Conservation (phyloP, 495 filamentous ascomycete genomes). For the Aspergillus haitiensis region DNA sequence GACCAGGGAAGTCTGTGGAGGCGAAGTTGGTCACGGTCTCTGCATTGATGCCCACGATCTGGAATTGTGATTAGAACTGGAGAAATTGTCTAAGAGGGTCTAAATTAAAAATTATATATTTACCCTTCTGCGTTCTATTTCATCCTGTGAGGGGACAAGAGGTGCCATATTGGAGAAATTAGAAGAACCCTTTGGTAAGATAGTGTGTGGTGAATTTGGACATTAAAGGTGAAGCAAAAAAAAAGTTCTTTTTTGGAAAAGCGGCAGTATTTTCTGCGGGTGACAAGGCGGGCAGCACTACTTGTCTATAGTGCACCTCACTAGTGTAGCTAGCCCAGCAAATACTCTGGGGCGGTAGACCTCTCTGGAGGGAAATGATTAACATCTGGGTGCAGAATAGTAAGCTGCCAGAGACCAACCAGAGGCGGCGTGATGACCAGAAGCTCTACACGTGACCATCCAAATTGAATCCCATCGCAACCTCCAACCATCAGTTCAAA, state of each 20-base stretch:
- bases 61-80: conserved; percentile 24
- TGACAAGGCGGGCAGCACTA: conserved; percentile 22
- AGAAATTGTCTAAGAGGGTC: neutral
- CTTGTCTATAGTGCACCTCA: neutral
- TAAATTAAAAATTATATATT: conserved; percentile 1
- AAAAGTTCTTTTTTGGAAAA: conserved; percentile 42
- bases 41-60: conserved; percentile 82
- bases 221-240: conserved; percentile 27
- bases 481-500: conserved; percentile 37
- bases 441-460: conserved; percentile 43
- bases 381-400: conserved; percentile 26
- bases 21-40: conserved; percentile 88
- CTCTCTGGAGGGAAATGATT: neutral
- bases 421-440: conserved; percentile 44
- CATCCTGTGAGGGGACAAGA: conserved; percentile 48
- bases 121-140: conserved; percentile 53
- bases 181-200: conserved; percentile 16
- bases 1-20: conserved; percentile 85
- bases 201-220: conserved; percentile 11
- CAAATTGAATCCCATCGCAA: conserved; percentile 44
- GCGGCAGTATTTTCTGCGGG: conserved; percentile 42
- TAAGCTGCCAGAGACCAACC: conserved; percentile 33
- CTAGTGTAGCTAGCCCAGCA: neutral
- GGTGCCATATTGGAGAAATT: conserved; percentile 44
- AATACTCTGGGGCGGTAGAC: neutral